Evolutionary conservation across 2,329 filamentous ascomycete genomes (phyloP).

Genomic region (Fusarium nanum): DNA sequence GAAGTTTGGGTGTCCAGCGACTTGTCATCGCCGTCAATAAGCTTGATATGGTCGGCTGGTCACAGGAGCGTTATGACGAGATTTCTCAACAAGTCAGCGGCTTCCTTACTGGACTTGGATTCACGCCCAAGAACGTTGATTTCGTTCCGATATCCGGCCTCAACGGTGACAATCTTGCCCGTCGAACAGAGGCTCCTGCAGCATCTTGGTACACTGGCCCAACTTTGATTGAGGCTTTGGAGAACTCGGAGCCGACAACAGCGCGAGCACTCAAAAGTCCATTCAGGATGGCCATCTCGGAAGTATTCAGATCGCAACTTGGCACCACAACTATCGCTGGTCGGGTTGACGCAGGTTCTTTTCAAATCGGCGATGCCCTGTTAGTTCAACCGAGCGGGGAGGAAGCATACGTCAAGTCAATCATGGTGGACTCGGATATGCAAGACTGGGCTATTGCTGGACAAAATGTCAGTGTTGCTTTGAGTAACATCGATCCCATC

Average conservation of each 20-base stretch:
- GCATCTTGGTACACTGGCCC: constrained; percentile 83
- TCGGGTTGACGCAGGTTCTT: constrained; percentile 82
- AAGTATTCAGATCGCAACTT: constrained; percentile 85
- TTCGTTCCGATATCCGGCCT: constrained; percentile 94
- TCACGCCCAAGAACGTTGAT: constrained; percentile 81
- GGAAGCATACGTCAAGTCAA: constrained; percentile 81
- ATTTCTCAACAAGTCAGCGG: constrained; percentile 85
- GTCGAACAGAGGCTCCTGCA: constrained; percentile 63
- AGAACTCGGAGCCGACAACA: constrained; percentile 79
- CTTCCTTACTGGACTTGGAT: constrained; percentile 85
- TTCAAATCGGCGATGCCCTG: constrained; percentile 86
- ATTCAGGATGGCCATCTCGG: constrained; percentile 85
- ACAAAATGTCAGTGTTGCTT: constrained; percentile 86
- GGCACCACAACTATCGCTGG: constrained; percentile 89
- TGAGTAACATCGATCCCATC: constrained; percentile 85
- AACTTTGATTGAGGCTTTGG: constrained; percentile 85
- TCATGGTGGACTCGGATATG: constrained; percentile 79
- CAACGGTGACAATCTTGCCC: constrained; percentile 85
- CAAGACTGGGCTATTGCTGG: constrained; percentile 93
- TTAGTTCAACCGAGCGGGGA: constrained; percentile 85
- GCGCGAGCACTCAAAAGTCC: constrained; percentile 78
- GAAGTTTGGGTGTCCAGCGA: constrained; percentile 89
- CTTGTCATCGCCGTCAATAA: constrained; percentile 96
- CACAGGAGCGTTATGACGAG: constrained; percentile 82
- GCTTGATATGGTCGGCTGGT: constrained; percentile 89